Evolutionary conservation across 2,329 filamentous ascomycete genomes (phyloP), one percentile per base, ranked within the genome.

Genomic region (Penicillium sp.): DNA sequence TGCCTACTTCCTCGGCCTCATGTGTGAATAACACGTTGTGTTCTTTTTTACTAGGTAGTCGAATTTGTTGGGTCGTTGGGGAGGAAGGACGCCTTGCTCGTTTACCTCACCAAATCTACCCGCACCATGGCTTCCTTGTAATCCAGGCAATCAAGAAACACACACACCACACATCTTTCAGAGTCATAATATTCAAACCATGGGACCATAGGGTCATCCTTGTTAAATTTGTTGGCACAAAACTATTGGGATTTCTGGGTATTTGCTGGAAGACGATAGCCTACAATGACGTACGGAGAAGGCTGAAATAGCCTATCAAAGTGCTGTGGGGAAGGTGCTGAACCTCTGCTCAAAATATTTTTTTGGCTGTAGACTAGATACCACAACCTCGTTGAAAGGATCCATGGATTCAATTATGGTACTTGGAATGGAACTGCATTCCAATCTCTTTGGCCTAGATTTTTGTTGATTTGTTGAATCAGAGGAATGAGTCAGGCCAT

Each of bases 31-130:
- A 26, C 12, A 38, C 5, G 28, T 30, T 56, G n/a, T 44, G n/a
- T 3, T 24, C 30, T 10, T 37, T 37, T 15, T 33, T 10, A n/a
- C n/a, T 15, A 10, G 12, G 8, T 24, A 7, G 53, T 22, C 4
- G 45, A 49, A 56, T 56, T 33, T 56, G 53, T 56, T 56, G 53
- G 53, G 53, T 33, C 40, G 53, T 56, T 56, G 53, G 53, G 53
- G 49, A 13, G 13, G n/a, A 17, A n/a, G 53, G 24, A 56, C 45
- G 12, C 33, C 9, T 22, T 22, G 49, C 47, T 33, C 47, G n/a
- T 28, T 50, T 50, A 28, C 47, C 30, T 51, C 30, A 30, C 53
- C 61, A 47, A 38, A 63, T 57, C 13, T 60, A 56, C n/a, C 45
- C 45, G 26, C 24, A 28, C 17, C 28, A n/a, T n/a, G 26, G 17